A percentile compares a stretch with the other conserved stretches of the same genome.
Evolutionary conservation across 179 eudicot species (phyloP).

Genomic region (Beta corolliflora): DNA sequence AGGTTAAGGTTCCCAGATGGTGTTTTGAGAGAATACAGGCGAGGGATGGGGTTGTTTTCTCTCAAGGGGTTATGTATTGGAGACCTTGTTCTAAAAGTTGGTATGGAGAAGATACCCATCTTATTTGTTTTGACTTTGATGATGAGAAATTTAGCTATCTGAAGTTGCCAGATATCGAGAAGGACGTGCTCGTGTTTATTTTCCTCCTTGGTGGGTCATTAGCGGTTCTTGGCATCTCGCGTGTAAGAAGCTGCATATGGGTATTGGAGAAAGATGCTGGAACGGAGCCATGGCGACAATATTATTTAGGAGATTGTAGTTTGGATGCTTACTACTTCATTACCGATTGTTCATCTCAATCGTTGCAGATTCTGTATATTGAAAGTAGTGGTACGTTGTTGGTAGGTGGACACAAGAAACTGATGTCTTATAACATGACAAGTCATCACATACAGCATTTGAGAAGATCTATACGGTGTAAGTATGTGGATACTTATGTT

Average conservation of each 20-base stretch:
- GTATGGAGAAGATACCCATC: background rate
- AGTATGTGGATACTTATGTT: too few species aligned
- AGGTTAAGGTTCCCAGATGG: background rate
- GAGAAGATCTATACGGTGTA: background rate
- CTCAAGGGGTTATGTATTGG: too few species aligned
- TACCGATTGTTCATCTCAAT: too few species aligned
- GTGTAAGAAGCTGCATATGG: background rate
- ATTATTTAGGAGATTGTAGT: background rate
- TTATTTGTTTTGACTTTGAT: constrained; percentile 13
- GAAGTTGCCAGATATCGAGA: background rate
- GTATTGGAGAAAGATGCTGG: constrained; percentile 5
- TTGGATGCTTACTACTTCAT: background rate
- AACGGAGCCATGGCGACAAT: background rate
- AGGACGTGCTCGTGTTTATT: background rate
- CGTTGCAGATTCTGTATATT: too few species aligned
- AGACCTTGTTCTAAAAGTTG: too few species aligned
- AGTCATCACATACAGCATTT: background rate
- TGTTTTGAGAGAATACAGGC: too few species aligned
- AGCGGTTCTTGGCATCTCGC: background rate
- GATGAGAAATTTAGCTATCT: background rate
- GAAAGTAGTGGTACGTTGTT: background rate
- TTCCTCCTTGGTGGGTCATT: constrained; percentile 8
- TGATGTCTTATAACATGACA: background rate
- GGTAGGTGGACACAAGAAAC: background rate
- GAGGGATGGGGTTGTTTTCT: too few species aligned